Base-by-base conservation (phyloP, 1,139 yeast species). In the Entelexis sorbosivorans region DNA sequence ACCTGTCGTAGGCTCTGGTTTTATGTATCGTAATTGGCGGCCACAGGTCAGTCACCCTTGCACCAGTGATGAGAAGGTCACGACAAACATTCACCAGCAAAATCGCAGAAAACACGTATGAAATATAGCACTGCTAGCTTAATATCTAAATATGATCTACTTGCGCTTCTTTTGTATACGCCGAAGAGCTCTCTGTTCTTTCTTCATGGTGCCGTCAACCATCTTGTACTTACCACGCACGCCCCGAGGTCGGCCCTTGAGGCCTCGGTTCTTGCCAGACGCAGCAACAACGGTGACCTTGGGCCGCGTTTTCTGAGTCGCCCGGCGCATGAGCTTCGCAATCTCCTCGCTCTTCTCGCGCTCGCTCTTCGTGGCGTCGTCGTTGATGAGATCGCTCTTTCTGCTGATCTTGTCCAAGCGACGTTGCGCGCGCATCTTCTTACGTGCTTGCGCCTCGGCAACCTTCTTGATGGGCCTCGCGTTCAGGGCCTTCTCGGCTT, bases 401-500 rank as follows among this genome's bases (percentile, higher is more conserved):
- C 85, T 91, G 74, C 86, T 86, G 64, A 93, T 70, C 70, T 85
- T 85, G 67, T 91, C 97, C 58, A 93, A 72, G 64, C 95, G 79
- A 67, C 81, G 79, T 61, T 84, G 74, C 7, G 97, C 95, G 69
- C 96, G 81, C 87, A 85, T 78, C 76, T 85, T 85, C 81, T 91
- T 91, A 69, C 99, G 81, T 16, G 95, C 97, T 66, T 87, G 83
- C 7, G 98, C 98, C 70, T 91, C 99, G 58, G 87, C 78, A 17
- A 91, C 96, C 77, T 93, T 91, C 78, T 91, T 91, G 64, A 91
- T 89, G 14, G 99, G 98, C 67, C 98, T 81, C 11, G 98, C 96
- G 69, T 91, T 91, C 66, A 93, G 72, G 57, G 91, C 89, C 67
- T 77, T 85, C 73, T 82, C 76, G 68, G 89, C 91, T 63, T 88